Base-by-base conservation (phyloP, 225 moss, liverwort and hornwort genomes). In the Ulota crispa region DNA sequence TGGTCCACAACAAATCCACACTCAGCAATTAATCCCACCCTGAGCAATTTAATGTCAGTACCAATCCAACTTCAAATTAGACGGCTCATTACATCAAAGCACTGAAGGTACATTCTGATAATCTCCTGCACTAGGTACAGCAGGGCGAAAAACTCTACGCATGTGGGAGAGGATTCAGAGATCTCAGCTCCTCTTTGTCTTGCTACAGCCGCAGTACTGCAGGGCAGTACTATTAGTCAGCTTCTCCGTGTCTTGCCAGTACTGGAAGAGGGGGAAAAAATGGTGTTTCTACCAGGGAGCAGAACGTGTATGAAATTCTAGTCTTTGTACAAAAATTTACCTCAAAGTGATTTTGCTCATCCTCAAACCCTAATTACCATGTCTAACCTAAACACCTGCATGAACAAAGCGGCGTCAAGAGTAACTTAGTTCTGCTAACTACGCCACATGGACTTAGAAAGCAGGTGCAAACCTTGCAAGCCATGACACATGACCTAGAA, bases 251-350 rank as follows among this genome's bases (percentile, higher is more conserved):
- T 71, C 75, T 76, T 76, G 66, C 67, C 30, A 55, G n/a, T 64
- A 77, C 50, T 36, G 36, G 50, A 80, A 63, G 68, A 77, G 82
- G 21, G 21, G 53, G 50, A 77, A 75, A 78, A 78, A 81, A 53
- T 26, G 31, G 69, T 68, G 71, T 54, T 62, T 21, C 24, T 61
- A 71, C 45, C 21, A 55, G 32, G 52, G 53, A 28, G 9, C 4
- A 77, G 55, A 72, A 68, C 45, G 31, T 3, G 69, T 68, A 32
- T 15, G 1, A 6, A 81, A 75, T 53, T 68, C 53, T 86, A 41
- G 28, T 32, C 59, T 83, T 53, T 88, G 81, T 88, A 86, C 86
- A 86, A 83, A 45, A 83, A 83, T 74, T 47, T 68, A 85, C 87
- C 70, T 64, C 39, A 23, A 13, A 24, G 0, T 30, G 31, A 61